A percentile compares a stretch with the other conserved stretches of the same genome.
These are phyloP conservation scores for Penicillium sp. DNA, from an alignment of 2,329 filamentous ascomycete genomes.

Conservation along the genomic window DNA sequence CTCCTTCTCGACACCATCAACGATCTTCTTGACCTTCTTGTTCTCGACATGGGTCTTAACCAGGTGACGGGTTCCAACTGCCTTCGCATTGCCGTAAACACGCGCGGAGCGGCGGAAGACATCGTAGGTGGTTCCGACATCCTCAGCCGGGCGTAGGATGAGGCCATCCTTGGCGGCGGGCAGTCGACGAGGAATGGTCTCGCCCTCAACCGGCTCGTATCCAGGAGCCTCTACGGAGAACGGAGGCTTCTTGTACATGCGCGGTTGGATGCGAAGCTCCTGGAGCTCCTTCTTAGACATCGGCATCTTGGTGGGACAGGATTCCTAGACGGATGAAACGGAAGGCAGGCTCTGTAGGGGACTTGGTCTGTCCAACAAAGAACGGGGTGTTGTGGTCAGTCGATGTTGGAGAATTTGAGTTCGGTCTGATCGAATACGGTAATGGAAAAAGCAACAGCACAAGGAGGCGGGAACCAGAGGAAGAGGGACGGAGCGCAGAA, in stretches of 20 bases:
- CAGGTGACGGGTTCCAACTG: constrained; percentile 63
- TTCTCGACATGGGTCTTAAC: constrained; percentile 70
- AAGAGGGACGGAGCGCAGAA: too few relatives aligned
- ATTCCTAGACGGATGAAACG: too few relatives aligned
- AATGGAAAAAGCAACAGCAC: too few relatives aligned
- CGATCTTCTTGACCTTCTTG: constrained; percentile 80
- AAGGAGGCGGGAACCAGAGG: too few relatives aligned
- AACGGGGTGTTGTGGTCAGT: too few relatives aligned
- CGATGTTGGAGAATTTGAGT: too few relatives aligned
- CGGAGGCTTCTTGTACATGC: constrained; percentile 59
- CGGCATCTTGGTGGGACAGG: too few relatives aligned
- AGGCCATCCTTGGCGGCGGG: constrained; percentile 62
- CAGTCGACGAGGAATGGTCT: constrained; percentile 75
- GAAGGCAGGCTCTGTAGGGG: too few relatives aligned
- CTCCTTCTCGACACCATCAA: constrained; percentile 69
- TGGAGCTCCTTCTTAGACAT: too few relatives aligned
- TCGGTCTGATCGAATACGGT: too few relatives aligned
- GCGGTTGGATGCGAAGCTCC: constrained; percentile 33
- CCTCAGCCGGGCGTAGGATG: constrained; percentile 56
- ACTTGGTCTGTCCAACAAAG: too few relatives aligned
- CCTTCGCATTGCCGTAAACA: constrained; percentile 54
- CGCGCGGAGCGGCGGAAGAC: constrained; percentile 62
- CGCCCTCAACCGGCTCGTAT: constrained; percentile 61
- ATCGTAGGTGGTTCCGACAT: constrained; percentile 68
- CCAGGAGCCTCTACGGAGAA: constrained; percentile 66